Percentiles rank a stretch among this genome's conserved stretches.
phyloP scores from a whole-genome alignment of 495 filamentous ascomycete species.

The Neurospora sp. region DNA sequence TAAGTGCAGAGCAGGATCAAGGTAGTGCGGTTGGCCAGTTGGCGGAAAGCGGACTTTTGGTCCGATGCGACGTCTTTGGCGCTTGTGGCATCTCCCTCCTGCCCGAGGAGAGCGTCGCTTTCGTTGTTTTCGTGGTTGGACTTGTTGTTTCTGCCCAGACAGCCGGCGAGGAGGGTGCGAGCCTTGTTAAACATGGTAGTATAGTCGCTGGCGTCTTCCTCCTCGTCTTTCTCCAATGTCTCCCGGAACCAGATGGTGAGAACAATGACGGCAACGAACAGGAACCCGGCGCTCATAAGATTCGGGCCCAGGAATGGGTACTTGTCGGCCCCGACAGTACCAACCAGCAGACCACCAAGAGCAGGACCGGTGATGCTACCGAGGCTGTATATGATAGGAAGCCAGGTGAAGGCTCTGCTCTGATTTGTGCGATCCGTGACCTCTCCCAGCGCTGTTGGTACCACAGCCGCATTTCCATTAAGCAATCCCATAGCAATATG shows the following conservation, averaged over 20 bases:
- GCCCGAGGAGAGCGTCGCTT: slow-evolving; percentile 12
- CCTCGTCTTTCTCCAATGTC: slow-evolving; percentile 65
- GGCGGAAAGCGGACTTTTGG: slow-evolving; percentile 32
- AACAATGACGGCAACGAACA: slow-evolving; percentile 63
- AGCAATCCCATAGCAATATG: slow-evolving; percentile 85
- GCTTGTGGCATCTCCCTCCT: slow-evolving; percentile 22
- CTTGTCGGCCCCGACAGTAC: slow-evolving; percentile 35
- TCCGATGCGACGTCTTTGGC: slow-evolving; percentile 18
- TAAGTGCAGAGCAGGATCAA: slow-evolving; percentile 71
- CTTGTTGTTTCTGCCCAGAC: slow-evolving; percentile 4
- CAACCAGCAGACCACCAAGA: slow-evolving; percentile 74
- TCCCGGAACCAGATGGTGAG: slow-evolving; percentile 74
- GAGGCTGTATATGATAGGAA: slow-evolving; percentile 86
- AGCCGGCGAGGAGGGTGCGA: slow-evolving; percentile 3
- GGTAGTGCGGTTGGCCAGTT: slow-evolving; percentile 68
- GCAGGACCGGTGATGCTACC: slow-evolving; percentile 89
- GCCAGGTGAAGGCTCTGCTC: slow-evolving; percentile 78
- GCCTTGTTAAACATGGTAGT: slow-evolving; percentile 2
- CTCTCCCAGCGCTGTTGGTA: slow-evolving; percentile 88
- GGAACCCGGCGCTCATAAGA: slow-evolving; percentile 56
- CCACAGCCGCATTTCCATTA: slow-evolving; percentile 79
- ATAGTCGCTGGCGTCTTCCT: slow-evolving; percentile 7
- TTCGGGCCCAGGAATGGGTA: slow-evolving; percentile 87
- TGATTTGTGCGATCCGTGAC: slow-evolving; percentile 94
- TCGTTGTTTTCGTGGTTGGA: slow-evolving; percentile 30